Conservation (phyloP, 2,329 filamentous ascomycete species). For the Tolypocladium amazonense region DNA sequence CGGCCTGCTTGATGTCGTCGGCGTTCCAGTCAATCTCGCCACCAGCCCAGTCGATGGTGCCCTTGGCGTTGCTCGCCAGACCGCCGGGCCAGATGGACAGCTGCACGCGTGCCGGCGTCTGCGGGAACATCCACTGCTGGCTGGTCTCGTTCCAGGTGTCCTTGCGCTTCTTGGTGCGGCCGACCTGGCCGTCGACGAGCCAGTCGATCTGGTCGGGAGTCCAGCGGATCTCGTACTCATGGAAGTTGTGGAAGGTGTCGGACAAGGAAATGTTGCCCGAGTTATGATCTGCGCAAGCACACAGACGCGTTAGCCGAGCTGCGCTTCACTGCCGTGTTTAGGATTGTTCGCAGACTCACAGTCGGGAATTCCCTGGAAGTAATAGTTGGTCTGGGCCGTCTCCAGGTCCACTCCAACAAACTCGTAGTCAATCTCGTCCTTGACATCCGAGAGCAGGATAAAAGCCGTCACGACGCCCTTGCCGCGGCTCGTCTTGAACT, state of each 20-base stretch:
- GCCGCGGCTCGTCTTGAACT: conserved; percentile 73
- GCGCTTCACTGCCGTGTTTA: background rate
- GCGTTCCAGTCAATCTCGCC: conserved; percentile 77
- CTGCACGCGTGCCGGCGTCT: conserved; percentile 84
- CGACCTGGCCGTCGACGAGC: conserved; percentile 71
- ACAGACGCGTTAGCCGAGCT: background rate
- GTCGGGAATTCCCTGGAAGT: conserved; percentile 85
- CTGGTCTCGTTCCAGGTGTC: conserved; percentile 80
- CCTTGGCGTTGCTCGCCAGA: conserved; percentile 63
- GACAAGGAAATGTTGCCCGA: conserved; percentile 57
- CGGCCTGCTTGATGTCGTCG: conserved; percentile 66
- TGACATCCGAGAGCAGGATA: conserved; percentile 88
- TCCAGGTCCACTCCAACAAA: conserved; percentile 73
- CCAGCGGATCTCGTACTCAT: conserved; percentile 93
- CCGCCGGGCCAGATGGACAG: conserved; percentile 95
- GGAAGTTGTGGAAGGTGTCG: conserved; percentile 67
- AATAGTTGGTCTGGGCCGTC: conserved; percentile 87
- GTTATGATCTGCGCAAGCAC: conserved; percentile 55
- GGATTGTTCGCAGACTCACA: conserved; percentile 47
- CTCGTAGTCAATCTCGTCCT: conserved; percentile 98
- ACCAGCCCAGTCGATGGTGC: conserved; percentile 86
- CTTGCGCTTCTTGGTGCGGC: conserved; percentile 62
- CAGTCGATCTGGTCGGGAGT: conserved; percentile 76
- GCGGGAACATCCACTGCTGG: conserved; percentile 78
- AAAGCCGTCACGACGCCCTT: conserved; percentile 93